Evolutionary conservation across 805 yeast genomes (phyloP).

Genomic region (Wickerhamomyces chambardii): DNA sequence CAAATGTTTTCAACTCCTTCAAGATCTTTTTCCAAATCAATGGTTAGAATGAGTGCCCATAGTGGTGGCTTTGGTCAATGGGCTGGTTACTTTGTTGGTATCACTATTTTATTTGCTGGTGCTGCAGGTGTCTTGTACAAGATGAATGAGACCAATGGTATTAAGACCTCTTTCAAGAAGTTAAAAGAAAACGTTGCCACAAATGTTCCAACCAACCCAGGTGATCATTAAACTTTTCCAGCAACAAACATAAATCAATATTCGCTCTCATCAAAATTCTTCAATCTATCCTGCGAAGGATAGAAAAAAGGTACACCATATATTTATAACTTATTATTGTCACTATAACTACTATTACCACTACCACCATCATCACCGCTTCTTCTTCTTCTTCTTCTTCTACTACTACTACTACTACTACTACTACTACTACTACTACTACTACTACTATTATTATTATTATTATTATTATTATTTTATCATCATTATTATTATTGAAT

Average conservation of each 20-base stretch:
- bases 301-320: no score
- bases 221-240: not conserved
- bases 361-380: no score
- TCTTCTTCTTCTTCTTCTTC: no score
- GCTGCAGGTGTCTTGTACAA: conserved; percentile 17
- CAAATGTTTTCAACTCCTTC: conserved; percentile 17
- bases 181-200: not conserved
- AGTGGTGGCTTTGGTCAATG: conserved; percentile 12
- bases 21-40: conserved; percentile 17
- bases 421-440: no score
- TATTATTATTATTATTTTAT: no score
- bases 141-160: conserved; percentile 14
- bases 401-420: no score
- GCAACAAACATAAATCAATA: not conserved
- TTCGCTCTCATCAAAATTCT: no score
- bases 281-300: no score
- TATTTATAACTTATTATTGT: no score
- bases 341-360: no score
- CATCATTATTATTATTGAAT: no score
- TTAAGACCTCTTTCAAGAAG: conserved; percentile 4
- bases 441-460: no score
- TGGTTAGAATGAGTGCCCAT: conserved; percentile 13
- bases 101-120: conserved; percentile 11
- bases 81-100: conserved; percentile 16
- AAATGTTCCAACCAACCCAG: not conserved